These are phyloP conservation scores for Pseudocohnilembus persalinus DNA, from an alignment of 169 alveolate genomes.

Conservation along the genomic window DNA sequence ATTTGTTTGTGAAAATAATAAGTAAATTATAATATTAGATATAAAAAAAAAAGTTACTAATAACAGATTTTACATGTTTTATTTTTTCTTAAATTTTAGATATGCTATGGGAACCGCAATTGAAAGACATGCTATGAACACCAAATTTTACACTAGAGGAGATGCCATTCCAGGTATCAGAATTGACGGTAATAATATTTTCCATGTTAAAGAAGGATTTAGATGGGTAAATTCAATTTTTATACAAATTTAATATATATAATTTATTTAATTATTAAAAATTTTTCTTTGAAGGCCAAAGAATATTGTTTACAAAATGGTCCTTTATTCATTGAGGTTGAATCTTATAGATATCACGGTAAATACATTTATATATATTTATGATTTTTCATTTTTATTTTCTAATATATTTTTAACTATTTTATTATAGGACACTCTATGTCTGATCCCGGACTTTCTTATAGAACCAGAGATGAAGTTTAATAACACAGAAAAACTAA, in stretches of 20 bases:
- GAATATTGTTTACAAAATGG: constrained; percentile 60
- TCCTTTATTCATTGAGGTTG: constrained; percentile 65
- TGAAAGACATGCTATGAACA: constrained; percentile 62
- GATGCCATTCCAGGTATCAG: constrained; percentile 73
- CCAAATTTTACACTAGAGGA: constrained; percentile 74
- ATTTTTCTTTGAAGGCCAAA: constrained; percentile 37
- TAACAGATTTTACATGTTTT: constrained; percentile 60
- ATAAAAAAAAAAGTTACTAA: constrained; percentile 59
- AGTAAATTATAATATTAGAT: constrained; percentile 71
- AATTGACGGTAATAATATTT: constrained; percentile 58
- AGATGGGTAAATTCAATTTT: constrained; percentile 19
- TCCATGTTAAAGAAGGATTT: constrained; percentile 66
- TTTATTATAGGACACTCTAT: constrained; percentile 51
- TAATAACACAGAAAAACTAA: constrained; percentile 50
- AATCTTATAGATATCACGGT: constrained; percentile 77
- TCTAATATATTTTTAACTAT: no score
- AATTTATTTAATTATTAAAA: no score
- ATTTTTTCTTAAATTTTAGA: no score
- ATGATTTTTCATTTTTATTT: no score
- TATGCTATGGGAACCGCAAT: constrained; percentile 77
- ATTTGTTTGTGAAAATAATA: constrained; percentile 86
- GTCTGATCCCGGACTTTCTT: constrained; percentile 78
- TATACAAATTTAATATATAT: no score
- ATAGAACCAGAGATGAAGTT: constrained; percentile 74
- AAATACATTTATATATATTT: no score